Evolutionary conservation across 225 moss, liverwort and hornwort species (phyloP), one percentile per base, ranked within the genome.

Genomic region (Bryoerythrophyllum caledonicum): DNA sequence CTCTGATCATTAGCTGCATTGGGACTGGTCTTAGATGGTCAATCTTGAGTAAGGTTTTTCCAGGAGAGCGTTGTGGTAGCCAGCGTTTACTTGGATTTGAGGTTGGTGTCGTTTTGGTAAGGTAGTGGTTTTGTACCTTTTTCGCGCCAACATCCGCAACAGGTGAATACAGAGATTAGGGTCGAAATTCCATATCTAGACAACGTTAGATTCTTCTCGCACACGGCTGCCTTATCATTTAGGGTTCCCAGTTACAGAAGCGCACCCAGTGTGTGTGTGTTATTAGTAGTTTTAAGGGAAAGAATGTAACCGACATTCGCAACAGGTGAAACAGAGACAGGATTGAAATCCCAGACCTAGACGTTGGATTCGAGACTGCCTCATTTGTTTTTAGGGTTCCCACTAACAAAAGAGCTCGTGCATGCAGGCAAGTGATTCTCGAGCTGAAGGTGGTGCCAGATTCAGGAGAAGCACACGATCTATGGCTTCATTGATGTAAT

Each of bases 401-500:
- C 51, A 64, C 65, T 73, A 34, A 80, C 20, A 20, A 1, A 17
- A 46, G 19, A 59, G 44, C 19, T 62, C 60, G 40, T 75, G 21
- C 71, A 56, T 68, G 75, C 78, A 81, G 81, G 66, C 62, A 41
- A 62, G 32, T 62, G 46, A 66, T 62, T 24, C 25, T 20, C 67
- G 49, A 75, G 70, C 9, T 37, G 10, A 61, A 69, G 65, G 43
- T 40, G 61, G 67, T 72, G 28, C 73, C 48, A 73, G 38, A 73
- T 76, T 21, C 34, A 27, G 72, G 81, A 69, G 78, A 72, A 41
- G 55, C 75, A 72, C 49, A 72, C 37, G 48, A 38, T 70, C 38
- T 65, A 26, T 75, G 83, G 73, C 74, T 80, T 72, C 79, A 78
- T 24, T 64, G 67, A 25, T 68, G 52, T 76, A 67, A 15, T 38